phyloP scores from a whole-genome alignment of 2,329 filamentous ascomycete species.

The Pyrenophora graminea region DNA sequence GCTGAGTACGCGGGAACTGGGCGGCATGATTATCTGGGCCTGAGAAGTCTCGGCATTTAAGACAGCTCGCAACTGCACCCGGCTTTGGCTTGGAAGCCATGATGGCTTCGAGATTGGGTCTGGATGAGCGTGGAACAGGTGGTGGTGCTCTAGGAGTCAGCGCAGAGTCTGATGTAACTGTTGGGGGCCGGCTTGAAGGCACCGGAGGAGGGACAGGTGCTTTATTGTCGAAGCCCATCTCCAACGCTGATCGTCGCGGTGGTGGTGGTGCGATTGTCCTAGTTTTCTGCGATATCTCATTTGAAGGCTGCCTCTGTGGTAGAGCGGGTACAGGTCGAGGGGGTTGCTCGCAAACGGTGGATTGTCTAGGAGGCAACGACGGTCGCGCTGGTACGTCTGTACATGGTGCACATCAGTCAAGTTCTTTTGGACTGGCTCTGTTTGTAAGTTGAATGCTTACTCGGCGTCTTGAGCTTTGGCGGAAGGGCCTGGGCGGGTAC shows the following conservation, averaged over 20 bases:
- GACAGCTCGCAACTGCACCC: slow-evolving; percentile 56
- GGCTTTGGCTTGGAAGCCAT: slow-evolving; percentile 51
- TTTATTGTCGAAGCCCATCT: slow-evolving; percentile 54
- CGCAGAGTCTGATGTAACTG: slow-evolving; percentile 6
- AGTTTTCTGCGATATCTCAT: slow-evolving; percentile 12
- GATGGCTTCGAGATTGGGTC: slow-evolving; percentile 62
- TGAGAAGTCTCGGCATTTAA: slow-evolving; percentile 87
- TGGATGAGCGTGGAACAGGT: slow-evolving; percentile 59
- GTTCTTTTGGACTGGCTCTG: neutral
- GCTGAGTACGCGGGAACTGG: slow-evolving; percentile 71
- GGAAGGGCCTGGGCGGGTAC: slow-evolving; percentile 29
- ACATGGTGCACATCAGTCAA: neutral
- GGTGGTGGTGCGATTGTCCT: slow-evolving; percentile 37
- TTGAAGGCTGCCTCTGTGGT: slow-evolving; percentile 18
- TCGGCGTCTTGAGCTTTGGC: slow-evolving; percentile 35
- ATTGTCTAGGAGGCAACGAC: slow-evolving; percentile 27
- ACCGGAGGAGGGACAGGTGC: slow-evolving; percentile 38
- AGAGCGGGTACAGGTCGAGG: slow-evolving; percentile 21
- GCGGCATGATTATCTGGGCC: slow-evolving; percentile 77
- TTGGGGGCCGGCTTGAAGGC: slow-evolving; percentile 30
- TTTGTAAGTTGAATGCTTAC: slow-evolving; percentile 11
- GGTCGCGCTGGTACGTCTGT: slow-evolving; percentile 26
- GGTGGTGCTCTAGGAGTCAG: slow-evolving; percentile 45
- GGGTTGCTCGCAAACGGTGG: slow-evolving; percentile 13
- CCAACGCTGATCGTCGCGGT: slow-evolving; percentile 53